These are phyloP conservation scores for Hypoxylon intermedium DNA, from an alignment of 495 filamentous ascomycete genomes.

Conservation along the genomic window DNA sequence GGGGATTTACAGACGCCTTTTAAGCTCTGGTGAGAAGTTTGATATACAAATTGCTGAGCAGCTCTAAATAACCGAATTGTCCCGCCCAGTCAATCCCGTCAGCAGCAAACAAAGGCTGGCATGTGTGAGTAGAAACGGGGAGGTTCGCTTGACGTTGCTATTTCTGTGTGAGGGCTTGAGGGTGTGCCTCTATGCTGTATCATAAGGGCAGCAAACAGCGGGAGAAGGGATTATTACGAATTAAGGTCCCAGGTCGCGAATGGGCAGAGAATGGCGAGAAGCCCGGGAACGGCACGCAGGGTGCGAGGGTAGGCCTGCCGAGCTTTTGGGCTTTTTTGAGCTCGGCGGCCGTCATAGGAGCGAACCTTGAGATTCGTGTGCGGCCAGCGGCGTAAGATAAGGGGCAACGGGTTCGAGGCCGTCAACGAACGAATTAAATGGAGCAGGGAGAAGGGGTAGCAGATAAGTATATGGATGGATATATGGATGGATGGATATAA, in stretches of 20 bases:
- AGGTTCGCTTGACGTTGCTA: conserved; percentile 31
- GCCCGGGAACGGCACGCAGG: conserved; percentile 18
- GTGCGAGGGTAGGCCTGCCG: conserved; percentile 25
- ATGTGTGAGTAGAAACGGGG: conserved; percentile 24
- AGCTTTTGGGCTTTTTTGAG: conserved; percentile 32
- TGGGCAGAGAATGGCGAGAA: conserved; percentile 20
- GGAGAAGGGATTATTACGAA: conserved; percentile 32
- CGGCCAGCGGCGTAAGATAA: conserved; percentile 11
- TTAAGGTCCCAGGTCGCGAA: conserved; percentile 16
- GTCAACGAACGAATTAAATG: conserved; percentile 18
- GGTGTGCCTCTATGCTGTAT: not conserved
- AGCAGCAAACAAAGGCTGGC: conserved; percentile 21
- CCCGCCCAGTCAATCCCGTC: conserved; percentile 32
- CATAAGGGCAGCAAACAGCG: conserved; percentile 31
- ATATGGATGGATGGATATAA: conserved; percentile 3
- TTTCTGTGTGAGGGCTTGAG: conserved; percentile 14
- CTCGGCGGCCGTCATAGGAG: conserved; percentile 33
- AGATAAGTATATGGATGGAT: conserved; percentile 19
- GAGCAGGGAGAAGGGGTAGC: conserved; percentile 26
- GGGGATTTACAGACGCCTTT: conserved; percentile 26
- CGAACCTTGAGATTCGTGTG: conserved; percentile 9
- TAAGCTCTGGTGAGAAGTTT: conserved; percentile 18
- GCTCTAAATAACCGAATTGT: conserved; percentile 26
- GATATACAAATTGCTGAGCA: conserved; percentile 29
- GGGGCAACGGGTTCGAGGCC: conserved; percentile 7